These are phyloP conservation scores for Beauveria pseudobassiana DNA, from an alignment of 2,329 filamentous ascomycete genomes.

Conservation along the genomic window DNA sequence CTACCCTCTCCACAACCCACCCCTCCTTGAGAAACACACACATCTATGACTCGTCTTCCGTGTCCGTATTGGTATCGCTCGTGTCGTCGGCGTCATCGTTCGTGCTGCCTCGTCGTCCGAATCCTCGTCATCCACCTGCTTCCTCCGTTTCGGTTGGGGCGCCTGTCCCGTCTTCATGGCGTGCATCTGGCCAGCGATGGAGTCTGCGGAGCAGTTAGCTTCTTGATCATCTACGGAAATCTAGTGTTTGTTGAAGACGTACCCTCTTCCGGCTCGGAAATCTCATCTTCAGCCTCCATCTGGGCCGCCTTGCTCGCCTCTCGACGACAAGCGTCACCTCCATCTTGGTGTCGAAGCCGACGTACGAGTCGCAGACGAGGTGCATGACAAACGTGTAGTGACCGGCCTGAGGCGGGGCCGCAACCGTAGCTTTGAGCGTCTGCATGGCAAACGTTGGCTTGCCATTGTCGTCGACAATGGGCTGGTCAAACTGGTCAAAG, in stretches of 20 bases:
- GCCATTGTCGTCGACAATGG: constrained; percentile 70
- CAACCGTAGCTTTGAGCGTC: constrained; percentile 92
- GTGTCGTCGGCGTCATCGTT: constrained; percentile 60
- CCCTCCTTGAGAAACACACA: not conserved
- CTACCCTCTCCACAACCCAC: not conserved
- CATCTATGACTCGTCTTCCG: constrained; percentile 50
- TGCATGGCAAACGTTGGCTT: constrained; percentile 92
- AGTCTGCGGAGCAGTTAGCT: constrained; percentile 50
- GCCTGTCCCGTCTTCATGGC: constrained; percentile 67
- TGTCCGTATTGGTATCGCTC: constrained; percentile 62
- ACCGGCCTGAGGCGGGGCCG: constrained; percentile 83
- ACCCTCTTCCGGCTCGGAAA: constrained; percentile 98
- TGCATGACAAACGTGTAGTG: constrained; percentile 95
- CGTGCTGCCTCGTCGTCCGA: constrained; percentile 73
- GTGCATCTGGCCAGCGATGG: constrained; percentile 84
- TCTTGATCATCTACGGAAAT: not conserved
- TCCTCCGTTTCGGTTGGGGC: constrained; percentile 51
- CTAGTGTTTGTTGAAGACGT: constrained; percentile 27
- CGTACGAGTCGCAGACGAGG: constrained; percentile 86
- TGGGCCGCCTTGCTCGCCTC: constrained; percentile 74
- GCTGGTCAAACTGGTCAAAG: constrained; percentile 89
- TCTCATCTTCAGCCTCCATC: constrained; percentile 83
- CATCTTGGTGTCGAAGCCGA: constrained; percentile 88
- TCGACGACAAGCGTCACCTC: constrained; percentile 86
- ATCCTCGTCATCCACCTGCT: constrained; percentile 37